Conservation (phyloP, 2,329 filamentous ascomycete genomes). For the Fusarium sp. region DNA sequence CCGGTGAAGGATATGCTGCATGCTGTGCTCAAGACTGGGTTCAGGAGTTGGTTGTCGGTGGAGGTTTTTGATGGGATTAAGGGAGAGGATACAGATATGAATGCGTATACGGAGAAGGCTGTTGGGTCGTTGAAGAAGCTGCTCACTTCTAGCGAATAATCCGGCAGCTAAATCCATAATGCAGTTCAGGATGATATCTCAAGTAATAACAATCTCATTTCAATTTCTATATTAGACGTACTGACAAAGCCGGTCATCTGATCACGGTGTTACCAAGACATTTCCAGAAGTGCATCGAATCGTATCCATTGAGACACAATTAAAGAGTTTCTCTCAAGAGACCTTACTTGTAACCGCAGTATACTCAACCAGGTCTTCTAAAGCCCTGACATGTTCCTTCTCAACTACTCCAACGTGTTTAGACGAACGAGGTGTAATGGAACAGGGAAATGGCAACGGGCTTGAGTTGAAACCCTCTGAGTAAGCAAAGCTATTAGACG, state of each 20-base stretch:
- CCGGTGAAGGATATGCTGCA: constrained; percentile 73
- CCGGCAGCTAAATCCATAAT: neutral
- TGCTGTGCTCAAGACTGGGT: constrained; percentile 76
- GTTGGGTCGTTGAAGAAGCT: constrained; percentile 30
- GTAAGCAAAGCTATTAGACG: constrained; percentile 53
- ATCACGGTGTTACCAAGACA: too few species aligned
- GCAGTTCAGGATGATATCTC: neutral
- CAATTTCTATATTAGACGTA: too few species aligned
- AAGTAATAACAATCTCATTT: neutral
- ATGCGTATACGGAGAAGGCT: constrained; percentile 14
- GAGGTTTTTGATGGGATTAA: constrained; percentile 72
- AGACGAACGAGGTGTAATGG: constrained; percentile 53
- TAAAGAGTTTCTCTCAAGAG: constrained; percentile 20
- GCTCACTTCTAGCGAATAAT: neutral
- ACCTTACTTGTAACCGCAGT: constrained; percentile 39
- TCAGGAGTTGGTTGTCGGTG: constrained; percentile 74
- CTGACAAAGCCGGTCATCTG: too few species aligned
- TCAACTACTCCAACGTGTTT: constrained; percentile 51
- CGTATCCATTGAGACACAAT: neutral
- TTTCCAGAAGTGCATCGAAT: neutral
- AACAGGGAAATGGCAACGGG: constrained; percentile 57
- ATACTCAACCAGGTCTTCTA: constrained; percentile 47
- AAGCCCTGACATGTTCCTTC: constrained; percentile 48
- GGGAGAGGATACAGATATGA: constrained; percentile 14
- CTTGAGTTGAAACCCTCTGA: constrained; percentile 59